Evolutionary conservation across 2,329 filamentous ascomycete species (phyloP), one percentile per base, ranked within the genome.

Genomic region (Pseudocercospora pini-densiflorae): DNA sequence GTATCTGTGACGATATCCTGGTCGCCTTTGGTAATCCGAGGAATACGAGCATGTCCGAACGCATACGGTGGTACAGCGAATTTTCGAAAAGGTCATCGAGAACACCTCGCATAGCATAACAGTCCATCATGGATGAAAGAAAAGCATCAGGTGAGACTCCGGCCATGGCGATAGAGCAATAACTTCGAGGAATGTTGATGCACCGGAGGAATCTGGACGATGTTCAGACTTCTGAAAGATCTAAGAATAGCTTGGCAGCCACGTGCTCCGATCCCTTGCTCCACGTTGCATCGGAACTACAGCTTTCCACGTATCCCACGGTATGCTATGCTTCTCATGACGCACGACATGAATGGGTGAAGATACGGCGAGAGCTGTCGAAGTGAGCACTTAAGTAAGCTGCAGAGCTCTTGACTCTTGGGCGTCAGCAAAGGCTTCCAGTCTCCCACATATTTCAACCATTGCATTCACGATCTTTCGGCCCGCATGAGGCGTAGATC

Each of bases 401-500:
- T 10, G 51, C 51, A 29, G 24, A 16, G 12, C 49, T 24, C 49
- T 54, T 23, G 23, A 24, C 49, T 24, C 49, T 54, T 23, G 23
- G 49, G 23, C 23, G 49, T 54, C 49, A 29, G 49, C 49, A 53
- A 29, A 53, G 49, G 24, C 19, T 23, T 21, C 19, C 49, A 54
- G 19, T 8, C 10, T 33, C 49, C 16, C 43, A 19, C n/a, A 47
- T 8, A 47, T 23, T 53, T 53, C 19, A 29, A 29, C 23, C 33
- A 54, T 24, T 54, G 49, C 51, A 31, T 19, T 55, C 51, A n/a
- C 51, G 12, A 55, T 55, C 51, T 27, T 55, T 55, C 51, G 51
- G 51, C 51, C 51, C 51, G 27, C 51, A 31, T 31, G 51, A 31
- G 51, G 51, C 51, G 51, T 55, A 33, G 51, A 58, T 58, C 55